Percentiles rank a stretch among this genome's conserved stretches.
Evolutionary conservation across 2,329 filamentous ascomycete genomes (phyloP).

Genomic region (Botrytis cinerea): DNA sequence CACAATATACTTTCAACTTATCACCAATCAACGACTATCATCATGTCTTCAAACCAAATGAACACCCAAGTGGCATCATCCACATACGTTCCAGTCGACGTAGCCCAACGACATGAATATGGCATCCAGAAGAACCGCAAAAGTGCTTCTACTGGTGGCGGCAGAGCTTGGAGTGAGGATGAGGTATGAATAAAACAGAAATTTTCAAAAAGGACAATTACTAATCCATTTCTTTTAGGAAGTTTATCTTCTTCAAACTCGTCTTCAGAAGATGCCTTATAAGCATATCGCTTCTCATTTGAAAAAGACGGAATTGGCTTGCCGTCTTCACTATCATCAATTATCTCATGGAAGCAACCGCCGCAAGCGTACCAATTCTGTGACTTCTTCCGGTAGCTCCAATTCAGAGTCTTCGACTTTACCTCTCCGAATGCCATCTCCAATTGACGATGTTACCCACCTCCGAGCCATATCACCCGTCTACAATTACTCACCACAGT

Average conservation of each 20-base stretch:
- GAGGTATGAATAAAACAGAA: conserved; percentile 56
- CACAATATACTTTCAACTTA: conserved; percentile 31
- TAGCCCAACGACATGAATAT: conserved; percentile 59
- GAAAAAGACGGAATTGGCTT: conserved; percentile 86
- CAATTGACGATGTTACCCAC: conserved; percentile 47
- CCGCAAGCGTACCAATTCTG: conserved; percentile 73
- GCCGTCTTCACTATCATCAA: conserved; percentile 85
- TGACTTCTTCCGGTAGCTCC: conserved; percentile 62
- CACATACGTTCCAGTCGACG: conserved; percentile 49
- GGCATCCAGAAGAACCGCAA: conserved; percentile 67
- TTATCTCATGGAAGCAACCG: conserved; percentile 80
- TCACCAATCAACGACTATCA: conserved; percentile 36
- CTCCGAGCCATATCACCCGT: conserved; percentile 41
- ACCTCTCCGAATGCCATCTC: conserved; percentile 51
- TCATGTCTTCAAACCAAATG: conserved; percentile 42
- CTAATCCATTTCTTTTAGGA: conserved; percentile 55
- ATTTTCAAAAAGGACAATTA: not conserved
- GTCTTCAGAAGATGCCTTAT: conserved; percentile 86
- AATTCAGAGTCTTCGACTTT: conserved; percentile 54
- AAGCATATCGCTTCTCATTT: conserved; percentile 85
- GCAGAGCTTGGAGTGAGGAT: conserved; percentile 82
- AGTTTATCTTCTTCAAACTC: conserved; percentile 79
- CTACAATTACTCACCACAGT: conserved; percentile 44
- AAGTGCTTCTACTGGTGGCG: conserved; percentile 69
- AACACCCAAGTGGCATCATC: conserved; percentile 40